A percentile compares a stretch with the other conserved stretches of the same genome.
Evolutionary conservation across 345 rosid genomes (phyloP).

Genomic region (Eucalyptus caleyi): DNA sequence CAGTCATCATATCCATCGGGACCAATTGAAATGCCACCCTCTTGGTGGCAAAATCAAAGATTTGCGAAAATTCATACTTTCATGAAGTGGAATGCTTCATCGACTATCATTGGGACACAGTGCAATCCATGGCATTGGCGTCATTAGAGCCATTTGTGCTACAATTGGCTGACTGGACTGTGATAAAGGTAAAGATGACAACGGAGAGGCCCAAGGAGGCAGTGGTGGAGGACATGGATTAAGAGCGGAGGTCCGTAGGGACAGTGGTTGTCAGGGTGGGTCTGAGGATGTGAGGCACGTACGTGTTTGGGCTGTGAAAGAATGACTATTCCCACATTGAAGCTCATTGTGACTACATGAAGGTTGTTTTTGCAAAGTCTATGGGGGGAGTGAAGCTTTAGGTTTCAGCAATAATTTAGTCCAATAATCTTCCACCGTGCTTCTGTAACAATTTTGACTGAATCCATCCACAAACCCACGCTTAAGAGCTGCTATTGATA

Average conservation of each 20-base stretch:
- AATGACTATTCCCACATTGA: neutral
- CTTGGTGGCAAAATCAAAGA: neutral
- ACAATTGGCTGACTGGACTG: fast-evolving
- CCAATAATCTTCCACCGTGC: neutral
- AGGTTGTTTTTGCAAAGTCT: neutral
- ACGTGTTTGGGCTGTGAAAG: neutral
- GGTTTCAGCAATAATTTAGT: neutral
- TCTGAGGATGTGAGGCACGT: fast-evolving
- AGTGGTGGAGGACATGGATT: neutral
- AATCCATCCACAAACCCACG: neutral
- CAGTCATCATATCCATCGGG: neutral
- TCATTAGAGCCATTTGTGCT: neutral
- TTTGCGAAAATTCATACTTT: no score
- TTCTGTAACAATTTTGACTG: neutral
- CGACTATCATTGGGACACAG: neutral
- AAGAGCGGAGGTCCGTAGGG: neutral
- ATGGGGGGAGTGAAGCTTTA: neutral
- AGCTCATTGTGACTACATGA: neutral
- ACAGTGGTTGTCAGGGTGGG: neutral
- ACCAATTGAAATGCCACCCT: neutral
- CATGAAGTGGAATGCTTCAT: neutral
- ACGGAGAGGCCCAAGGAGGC: neutral
- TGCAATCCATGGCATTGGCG: neutral
- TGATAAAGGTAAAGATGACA: neutral
- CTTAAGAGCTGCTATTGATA: neutral